phyloP scores from a whole-genome alignment of 768 basidiomycete species.

The Psilocybe tampanensis region DNA sequence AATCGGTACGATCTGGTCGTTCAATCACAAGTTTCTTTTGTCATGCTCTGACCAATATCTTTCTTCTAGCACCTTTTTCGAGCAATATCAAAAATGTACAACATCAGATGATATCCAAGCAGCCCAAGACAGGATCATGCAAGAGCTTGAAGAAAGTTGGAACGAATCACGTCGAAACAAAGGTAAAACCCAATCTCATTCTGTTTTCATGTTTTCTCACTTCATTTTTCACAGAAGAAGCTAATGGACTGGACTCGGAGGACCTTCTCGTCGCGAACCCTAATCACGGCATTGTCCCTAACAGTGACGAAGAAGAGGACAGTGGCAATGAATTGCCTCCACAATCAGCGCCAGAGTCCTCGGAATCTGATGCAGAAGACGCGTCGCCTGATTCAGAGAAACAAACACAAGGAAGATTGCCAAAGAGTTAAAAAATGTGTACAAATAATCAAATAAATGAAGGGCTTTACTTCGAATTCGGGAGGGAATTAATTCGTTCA shows the following conservation, averaged over 20 bases:
- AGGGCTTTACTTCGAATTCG: background rate
- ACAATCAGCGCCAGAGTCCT: background rate
- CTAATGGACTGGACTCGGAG: slow-evolving; percentile 39
- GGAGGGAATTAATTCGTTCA: no score
- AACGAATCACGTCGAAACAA: slow-evolving; percentile 53
- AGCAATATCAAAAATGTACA: slow-evolving; percentile 74
- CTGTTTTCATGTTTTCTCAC: background rate
- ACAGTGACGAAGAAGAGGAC: slow-evolving; percentile 13
- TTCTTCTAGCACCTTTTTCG: slow-evolving; percentile 55
- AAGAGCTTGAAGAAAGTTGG: slow-evolving; percentile 67
- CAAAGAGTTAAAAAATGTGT: background rate
- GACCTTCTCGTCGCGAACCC: slow-evolving; percentile 74
- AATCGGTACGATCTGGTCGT: slow-evolving; percentile 62
- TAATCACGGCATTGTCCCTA: slow-evolving; percentile 44
- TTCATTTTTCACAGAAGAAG: slow-evolving; percentile 17
- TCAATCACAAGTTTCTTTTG: background rate
- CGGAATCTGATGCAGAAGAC: background rate
- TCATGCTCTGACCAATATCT: background rate
- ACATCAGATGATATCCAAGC: slow-evolving; percentile 57
- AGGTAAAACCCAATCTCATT: slow-evolving; percentile 36
- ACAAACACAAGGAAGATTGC: background rate
- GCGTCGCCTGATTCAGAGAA: background rate
- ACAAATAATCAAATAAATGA: background rate
- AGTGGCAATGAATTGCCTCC: background rate
- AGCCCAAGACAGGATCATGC: slow-evolving; percentile 70